Evolutionary conservation across 129 eudicot species (phyloP), one percentile per base, ranked within the genome.

Genomic region (Tagetes erecta): DNA sequence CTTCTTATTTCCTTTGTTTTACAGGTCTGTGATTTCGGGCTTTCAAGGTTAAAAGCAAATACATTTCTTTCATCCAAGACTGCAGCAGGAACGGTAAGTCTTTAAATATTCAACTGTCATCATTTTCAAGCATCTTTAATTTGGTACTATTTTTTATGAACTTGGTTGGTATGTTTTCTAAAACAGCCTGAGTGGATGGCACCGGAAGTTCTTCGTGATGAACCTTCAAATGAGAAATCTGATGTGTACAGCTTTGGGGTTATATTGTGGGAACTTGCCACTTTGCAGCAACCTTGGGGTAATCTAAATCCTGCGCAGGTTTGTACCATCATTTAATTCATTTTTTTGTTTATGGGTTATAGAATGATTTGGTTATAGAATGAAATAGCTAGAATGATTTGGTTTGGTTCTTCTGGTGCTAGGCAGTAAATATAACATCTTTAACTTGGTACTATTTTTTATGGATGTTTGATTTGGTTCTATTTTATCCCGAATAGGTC

Each of bases 141-240:
- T 13, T 49, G 9, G 37, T 66, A 38, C 41, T 64, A 40, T 27
- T 6, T 10, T 47, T 47, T 68, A 31, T 52, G 37, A 42, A 40
- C 35, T 70, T 9, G 36, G 6, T 47, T 12, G n/a, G 62, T 47
- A 47, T 47, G 52, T 8, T 3, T 47, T 47, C 5, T 47, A 8
- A 67, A 47, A 49, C 72, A 93, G 98, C 97, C 98, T 30, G 98
- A 93, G 85, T 93, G 98, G 98, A 93, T 93, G 98, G 97, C 98
- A 63, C 98, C 98, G 3, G 98, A 94, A 86, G 97, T 94, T 76
- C 91, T 94, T 38, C 96, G 97, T 63, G 95, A 88, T 76, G 98
- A 94, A 76, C 97, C 86, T 73, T 90, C 98, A 78, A 90, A 93
- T 77, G 98, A 93, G 69, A 93, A 93, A 64, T 93, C 98, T 2